Base-by-base conservation (phyloP, 805 yeast species). In the Suhomyces tanzawaensis region DNA sequence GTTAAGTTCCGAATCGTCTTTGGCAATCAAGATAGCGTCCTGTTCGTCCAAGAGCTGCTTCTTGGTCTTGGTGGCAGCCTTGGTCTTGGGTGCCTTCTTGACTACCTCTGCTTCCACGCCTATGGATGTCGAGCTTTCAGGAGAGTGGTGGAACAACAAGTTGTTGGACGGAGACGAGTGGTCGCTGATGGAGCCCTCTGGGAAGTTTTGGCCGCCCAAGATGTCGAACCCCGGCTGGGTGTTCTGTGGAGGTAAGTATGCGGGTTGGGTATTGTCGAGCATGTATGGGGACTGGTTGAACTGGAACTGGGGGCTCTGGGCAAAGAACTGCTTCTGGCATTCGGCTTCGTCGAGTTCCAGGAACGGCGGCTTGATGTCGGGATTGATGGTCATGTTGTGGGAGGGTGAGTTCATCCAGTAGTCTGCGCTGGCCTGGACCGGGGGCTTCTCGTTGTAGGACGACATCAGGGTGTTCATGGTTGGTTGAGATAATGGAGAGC, bases 1-100 rank as follows among this genome's bases (percentile, higher is more conserved):
- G 8, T 53, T 56, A 30, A 69, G 51, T 28, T 62, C 62, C 4
- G 65, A 48, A 39, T 66, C 73, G 43, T 67, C 73, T 39, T 44
- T 53, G 16, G 64, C 51, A 27, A 68, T 55, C 24, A 67, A 51
- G 26, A 54, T 49, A 22, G 67, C 62, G 45, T 68, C 74, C 34
- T 53, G 56, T 24, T 64, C 71, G 40, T 62, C 66, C 45, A 59
- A 42, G 22, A 53, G 31, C 39, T 56, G 60, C 32, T 45, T 57
- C 40, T 55, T 62, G 12, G 52, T 34, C 37, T 52, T 58, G 22
- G 36, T 33, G 22, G 32, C 14, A 15, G 27, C 27, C 13, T 24
- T 26, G 22, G 39, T 29, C 21, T 29, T 29, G 3, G 34, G 21
- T 9, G 12, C 18, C 9, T 17, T 32, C 4, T 23, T 15, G 25